Conservation (phyloP, 2,329 filamentous ascomycete genomes). For the Dactylellina sp. region DNA sequence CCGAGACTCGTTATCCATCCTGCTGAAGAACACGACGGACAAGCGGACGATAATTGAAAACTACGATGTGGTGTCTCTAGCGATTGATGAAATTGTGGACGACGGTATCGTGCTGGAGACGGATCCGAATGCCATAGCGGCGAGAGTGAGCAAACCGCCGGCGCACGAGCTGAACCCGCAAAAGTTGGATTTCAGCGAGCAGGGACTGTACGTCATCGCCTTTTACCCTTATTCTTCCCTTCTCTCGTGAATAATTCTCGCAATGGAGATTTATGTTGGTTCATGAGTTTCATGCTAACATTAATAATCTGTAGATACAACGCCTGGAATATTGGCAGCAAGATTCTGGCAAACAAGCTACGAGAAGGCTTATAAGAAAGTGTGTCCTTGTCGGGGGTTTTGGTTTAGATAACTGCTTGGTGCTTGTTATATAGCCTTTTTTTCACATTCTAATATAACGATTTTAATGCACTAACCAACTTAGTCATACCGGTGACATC, state of each 20-base stretch:
- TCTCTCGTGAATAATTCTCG: neutral
- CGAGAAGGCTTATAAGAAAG: constrained; percentile 44
- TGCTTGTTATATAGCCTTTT: constrained; percentile 37
- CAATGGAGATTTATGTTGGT: neutral
- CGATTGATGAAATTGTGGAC: constrained; percentile 94
- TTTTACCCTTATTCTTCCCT: neutral
- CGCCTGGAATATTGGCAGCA: constrained; percentile 47
- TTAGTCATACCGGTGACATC: neutral
- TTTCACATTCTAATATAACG: constrained; percentile 24
- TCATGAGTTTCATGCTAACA: neutral
- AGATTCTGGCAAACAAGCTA: constrained; percentile 50
- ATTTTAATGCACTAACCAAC: constrained; percentile 17
- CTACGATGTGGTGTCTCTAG: constrained; percentile 93
- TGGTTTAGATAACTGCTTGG: neutral
- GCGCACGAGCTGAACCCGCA: constrained; percentile 73
- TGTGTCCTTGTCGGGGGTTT: neutral
- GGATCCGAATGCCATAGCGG: constrained; percentile 91
- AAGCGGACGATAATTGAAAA: constrained; percentile 98
- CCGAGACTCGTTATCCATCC: constrained; percentile 10
- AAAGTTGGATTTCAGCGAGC: constrained; percentile 52
- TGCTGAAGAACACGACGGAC: constrained; percentile 75
- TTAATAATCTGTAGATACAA: constrained; percentile 28
- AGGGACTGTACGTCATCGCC: constrained; percentile 47
- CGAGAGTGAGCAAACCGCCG: constrained; percentile 90
- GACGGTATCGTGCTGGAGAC: constrained; percentile 98